phyloP scores from a whole-genome alignment of 2,329 filamentous ascomycete genomes.

The Sordariomycetes sp. region DNA sequence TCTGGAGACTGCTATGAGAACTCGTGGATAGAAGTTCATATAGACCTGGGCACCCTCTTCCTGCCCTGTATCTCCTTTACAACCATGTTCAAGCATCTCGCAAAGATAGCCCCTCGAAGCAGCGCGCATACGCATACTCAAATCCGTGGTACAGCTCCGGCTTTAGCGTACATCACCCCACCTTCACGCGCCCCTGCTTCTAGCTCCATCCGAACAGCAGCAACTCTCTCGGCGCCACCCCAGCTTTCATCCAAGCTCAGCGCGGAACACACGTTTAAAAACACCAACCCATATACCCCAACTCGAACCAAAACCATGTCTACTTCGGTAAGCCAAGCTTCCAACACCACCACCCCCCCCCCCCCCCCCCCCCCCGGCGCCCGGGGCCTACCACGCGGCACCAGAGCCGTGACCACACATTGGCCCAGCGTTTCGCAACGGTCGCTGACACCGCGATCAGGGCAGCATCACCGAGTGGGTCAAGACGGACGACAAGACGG shows the following conservation, averaged over 20 bases:
- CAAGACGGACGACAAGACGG: slow-evolving; percentile 58
- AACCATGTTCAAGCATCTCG: not conserved
- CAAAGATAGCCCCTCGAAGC: not conserved
- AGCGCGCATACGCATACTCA: not conserved
- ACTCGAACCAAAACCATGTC: not conserved
- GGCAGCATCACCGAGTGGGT: slow-evolving; percentile 69
- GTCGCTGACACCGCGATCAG: not conserved
- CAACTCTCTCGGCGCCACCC: not conserved
- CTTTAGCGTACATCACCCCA: not conserved
- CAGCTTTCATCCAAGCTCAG: not conserved
- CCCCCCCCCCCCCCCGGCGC: too few species aligned
- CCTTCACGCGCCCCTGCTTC: not conserved
- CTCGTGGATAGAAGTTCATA: not conserved
- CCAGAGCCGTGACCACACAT: not conserved
- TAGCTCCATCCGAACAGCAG: not conserved
- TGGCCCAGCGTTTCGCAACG: not conserved
- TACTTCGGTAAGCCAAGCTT: not conserved
- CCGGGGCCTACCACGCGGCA: not conserved
- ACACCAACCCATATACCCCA: not conserved
- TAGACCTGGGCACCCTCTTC: not conserved
- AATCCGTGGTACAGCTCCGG: not conserved
- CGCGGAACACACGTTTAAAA: not conserved
- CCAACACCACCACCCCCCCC: not conserved
- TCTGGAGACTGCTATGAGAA: not conserved
- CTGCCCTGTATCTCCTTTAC: not conserved